Evolutionary conservation across 106 monocot genomes (phyloP).

Genomic region (Dendrobium chrysotoxum): DNA sequence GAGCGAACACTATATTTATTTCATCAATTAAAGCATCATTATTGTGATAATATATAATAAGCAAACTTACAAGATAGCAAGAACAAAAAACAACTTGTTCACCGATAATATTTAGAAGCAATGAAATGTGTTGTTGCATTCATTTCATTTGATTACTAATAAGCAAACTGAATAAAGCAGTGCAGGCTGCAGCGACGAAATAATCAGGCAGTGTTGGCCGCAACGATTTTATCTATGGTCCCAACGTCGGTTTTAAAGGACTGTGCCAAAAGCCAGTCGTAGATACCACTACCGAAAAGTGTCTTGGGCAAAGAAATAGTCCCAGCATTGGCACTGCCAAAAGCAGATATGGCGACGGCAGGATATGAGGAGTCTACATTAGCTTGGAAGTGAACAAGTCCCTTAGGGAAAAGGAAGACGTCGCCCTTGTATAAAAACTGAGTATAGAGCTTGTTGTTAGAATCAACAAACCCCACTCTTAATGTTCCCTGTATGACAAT

Average conservation of each 20-base stretch:
- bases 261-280: constrained; percentile 8
- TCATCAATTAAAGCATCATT: too few species aligned
- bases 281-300: constrained; percentile 16
- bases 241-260: constrained; percentile 25
- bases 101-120: too few species aligned
- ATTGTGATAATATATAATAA: too few species aligned
- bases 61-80: too few species aligned
- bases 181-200: too few species aligned
- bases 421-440: constrained; percentile 11
- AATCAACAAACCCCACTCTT: constrained; percentile 3
- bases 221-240: neutral
- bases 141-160: neutral
- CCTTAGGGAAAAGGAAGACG: constrained; percentile 18
- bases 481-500: neutral
- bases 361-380: neutral
- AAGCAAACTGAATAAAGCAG: neutral
- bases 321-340: constrained; percentile 17
- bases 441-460: constrained; percentile 12
- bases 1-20: too few species aligned
- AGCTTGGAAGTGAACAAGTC: constrained; percentile 20
- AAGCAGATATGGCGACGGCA: constrained; percentile 16
- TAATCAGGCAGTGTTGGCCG: neutral
- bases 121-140: neutral
- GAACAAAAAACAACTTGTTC: too few species aligned
- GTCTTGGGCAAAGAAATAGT: constrained; percentile 13